These are phyloP conservation scores for Volvox carteri DNA, from an alignment of 163 green algal genomes.

Conservation along the genomic window DNA sequence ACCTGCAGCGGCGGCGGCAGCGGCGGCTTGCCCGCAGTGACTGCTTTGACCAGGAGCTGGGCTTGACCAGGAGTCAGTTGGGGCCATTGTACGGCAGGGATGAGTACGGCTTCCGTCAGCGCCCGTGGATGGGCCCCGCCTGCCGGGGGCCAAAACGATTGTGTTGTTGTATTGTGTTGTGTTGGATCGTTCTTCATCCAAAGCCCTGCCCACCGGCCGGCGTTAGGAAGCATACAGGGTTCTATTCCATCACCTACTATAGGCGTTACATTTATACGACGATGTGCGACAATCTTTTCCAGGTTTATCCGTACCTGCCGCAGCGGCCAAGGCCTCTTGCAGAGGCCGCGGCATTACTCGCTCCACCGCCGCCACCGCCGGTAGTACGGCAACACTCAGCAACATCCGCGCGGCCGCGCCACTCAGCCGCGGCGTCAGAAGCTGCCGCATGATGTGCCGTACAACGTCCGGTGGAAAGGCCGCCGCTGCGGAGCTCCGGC, in stretches of 20 bases:
- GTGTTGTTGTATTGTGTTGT: no score
- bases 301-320: constrained; percentile 8
- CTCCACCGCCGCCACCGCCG: constrained; percentile 44
- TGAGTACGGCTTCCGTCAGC: constrained; percentile 20
- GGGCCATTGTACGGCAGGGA: neutral
- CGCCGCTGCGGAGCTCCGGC: neutral
- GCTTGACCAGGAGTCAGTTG: constrained; percentile 12
- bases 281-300: no score
- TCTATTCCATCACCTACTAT: no score
- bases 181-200: no score
- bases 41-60: constrained; percentile 27
- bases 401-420: constrained; percentile 36
- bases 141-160: no score
- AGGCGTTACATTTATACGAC: no score
- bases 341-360: constrained; percentile 27
- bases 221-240: no score
- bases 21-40: neutral
- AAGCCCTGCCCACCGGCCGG: no score
- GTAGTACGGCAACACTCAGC: constrained; percentile 2
- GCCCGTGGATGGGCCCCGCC: constrained; percentile 9
- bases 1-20: constrained; percentile 32
- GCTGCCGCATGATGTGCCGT: neutral
- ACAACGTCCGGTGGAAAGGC: constrained; percentile 6
- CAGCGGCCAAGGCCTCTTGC: constrained; percentile 10
- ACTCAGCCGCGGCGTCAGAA: constrained; percentile 23